Percentiles rank a stretch among this genome's conserved stretches.
These are phyloP conservation scores for Thalassiosira mediterranea DNA, from an alignment of 352 stramenopile species.

Conservation along the genomic window DNA sequence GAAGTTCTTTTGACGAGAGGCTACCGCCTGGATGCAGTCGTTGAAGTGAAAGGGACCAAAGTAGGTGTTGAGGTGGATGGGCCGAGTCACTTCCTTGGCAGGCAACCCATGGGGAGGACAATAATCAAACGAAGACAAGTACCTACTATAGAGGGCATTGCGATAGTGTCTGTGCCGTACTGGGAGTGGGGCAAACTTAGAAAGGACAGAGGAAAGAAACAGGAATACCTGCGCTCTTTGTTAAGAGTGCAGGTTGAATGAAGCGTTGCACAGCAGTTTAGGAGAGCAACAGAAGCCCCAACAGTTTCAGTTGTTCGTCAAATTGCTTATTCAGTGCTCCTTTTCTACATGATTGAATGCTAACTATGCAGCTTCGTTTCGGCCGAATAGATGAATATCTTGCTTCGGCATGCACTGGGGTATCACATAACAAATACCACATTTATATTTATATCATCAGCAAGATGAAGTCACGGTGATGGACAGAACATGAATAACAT, in stretches of 20 bases:
- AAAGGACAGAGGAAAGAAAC: background rate
- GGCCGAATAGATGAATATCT: too few relatives aligned
- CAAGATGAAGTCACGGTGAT: too few relatives aligned
- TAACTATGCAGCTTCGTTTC: too few relatives aligned
- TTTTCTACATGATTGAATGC: too few relatives aligned
- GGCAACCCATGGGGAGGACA: background rate
- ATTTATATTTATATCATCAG: too few relatives aligned
- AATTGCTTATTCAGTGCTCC: too few relatives aligned
- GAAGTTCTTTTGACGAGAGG: constrained; percentile 8
- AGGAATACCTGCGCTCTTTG: constrained; percentile 4
- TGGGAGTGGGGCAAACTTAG: constrained; percentile 17
- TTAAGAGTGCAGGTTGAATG: too few relatives aligned
- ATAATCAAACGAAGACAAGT: constrained; percentile 11
- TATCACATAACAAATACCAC: too few relatives aligned
- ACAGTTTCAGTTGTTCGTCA: too few relatives aligned
- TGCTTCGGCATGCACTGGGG: too few relatives aligned
- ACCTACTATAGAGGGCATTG: constrained; percentile 2
- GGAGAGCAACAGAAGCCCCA: too few relatives aligned
- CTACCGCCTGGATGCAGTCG: constrained; percentile 14
- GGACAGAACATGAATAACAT: background rate
- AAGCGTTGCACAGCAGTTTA: too few relatives aligned
- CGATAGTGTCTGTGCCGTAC: constrained; percentile 10
- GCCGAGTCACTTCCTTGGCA: constrained; percentile 6
- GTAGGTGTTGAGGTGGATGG: constrained; percentile 12
- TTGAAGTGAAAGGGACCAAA: constrained; percentile 7